Conservation (phyloP, 176 grass and related monocot genomes). For the Elaeis guineensis region DNA sequence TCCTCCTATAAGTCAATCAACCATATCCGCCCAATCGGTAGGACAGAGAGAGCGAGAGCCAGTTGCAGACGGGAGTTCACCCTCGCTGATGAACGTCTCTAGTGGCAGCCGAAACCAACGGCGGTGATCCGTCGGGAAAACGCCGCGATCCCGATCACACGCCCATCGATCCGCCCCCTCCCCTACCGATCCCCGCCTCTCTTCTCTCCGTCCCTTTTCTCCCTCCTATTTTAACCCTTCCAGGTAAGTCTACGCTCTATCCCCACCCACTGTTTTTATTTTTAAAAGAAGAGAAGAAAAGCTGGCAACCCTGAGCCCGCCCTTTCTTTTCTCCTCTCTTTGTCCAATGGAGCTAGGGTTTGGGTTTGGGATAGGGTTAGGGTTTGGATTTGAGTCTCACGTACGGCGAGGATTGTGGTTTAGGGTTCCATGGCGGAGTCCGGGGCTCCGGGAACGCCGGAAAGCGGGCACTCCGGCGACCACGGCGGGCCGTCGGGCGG, state of each 20-base stretch:
- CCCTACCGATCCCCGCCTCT: too few species aligned
- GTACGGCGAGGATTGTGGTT: not conserved
- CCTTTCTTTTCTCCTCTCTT: too few species aligned
- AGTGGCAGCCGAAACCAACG: not conserved
- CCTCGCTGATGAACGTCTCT: constrained; percentile 3
- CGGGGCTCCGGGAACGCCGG: constrained; percentile 4
- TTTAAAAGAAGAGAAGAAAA: too few species aligned
- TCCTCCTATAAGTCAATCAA: too few species aligned
- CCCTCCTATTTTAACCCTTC: not conserved
- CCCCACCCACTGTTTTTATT: not conserved
- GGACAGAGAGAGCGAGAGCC: not conserved
- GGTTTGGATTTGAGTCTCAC: too few species aligned
- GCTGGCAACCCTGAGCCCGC: too few species aligned
- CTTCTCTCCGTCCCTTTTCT: not conserved
- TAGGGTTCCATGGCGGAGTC: constrained; percentile 10
- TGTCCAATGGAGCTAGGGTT: too few species aligned
- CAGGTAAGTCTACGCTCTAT: not conserved
- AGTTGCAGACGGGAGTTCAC: not conserved
- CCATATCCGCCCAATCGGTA: too few species aligned
- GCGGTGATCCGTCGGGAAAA: not conserved
- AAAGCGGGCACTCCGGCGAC: constrained; percentile 2
- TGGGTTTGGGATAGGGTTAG: too few species aligned
- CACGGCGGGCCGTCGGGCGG: not conserved
- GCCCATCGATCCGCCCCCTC: too few species aligned
- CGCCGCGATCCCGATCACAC: too few species aligned